phyloP scores from a whole-genome alignment of 331 rosid species.

The Spiraea crenata region DNA sequence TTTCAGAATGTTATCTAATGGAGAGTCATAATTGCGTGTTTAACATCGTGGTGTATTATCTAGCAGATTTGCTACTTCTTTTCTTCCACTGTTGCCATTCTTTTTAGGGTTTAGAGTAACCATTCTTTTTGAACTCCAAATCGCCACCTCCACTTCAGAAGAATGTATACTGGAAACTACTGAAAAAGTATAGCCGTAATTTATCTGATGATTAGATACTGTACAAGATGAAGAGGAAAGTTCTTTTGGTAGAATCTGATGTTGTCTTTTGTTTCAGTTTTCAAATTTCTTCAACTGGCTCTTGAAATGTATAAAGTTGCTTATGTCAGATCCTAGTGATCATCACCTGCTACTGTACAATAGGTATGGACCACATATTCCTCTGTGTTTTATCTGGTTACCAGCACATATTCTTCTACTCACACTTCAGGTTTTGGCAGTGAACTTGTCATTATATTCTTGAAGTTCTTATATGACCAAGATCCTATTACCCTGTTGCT shows the following conservation, averaged over 20 bases:
- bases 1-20: conserved; percentile 22
- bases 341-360: conserved; percentile 84
- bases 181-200: neutral
- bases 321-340: conserved; percentile 93
- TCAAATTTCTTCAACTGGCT: conserved; percentile 99
- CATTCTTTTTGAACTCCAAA: conserved; percentile 8
- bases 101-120: conserved; percentile 20
- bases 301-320: conserved; percentile 78
- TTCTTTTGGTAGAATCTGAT: conserved; percentile 22
- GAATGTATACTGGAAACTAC: neutral
- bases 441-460: conserved; percentile 84
- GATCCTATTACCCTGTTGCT: conserved; percentile 87
- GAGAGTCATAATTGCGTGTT: conserved; percentile 18
- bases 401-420: conserved; percentile 20
- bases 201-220: neutral
- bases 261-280: conserved; percentile 51
- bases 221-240: neutral
- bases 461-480: conserved; percentile 87
- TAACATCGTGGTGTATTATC: conserved; percentile 11
- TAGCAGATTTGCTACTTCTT: neutral
- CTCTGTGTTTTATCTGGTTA: conserved; percentile 22
- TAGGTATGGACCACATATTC: conserved; percentile 51
- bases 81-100: conserved; percentile 9
- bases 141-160: neutral
- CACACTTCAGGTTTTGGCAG: conserved; percentile 51